Evolutionary conservation across 441 rosid species (phyloP), one percentile per base, ranked within the genome.

Genomic region (Populus hybrid): DNA sequence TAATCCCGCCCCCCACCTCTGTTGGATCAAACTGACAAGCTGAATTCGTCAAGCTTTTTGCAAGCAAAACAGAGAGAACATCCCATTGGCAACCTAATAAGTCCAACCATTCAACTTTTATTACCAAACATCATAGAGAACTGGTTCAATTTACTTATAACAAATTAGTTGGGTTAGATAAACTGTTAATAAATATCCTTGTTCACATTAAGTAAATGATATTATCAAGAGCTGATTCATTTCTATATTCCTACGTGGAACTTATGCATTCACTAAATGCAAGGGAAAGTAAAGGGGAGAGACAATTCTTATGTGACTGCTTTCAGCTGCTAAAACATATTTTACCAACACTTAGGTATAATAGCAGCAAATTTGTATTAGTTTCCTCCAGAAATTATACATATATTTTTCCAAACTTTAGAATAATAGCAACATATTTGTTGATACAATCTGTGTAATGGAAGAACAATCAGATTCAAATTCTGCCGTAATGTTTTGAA

Each of bases 21-120:
- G 28, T 3, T 21, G 9, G 72, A 70, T 38, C 8, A 21, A 70
- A 70, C 57, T 32, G 6, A 24, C 35, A 23, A 40, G 34, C 50
- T 3, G 50, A 46, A 42, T n/a, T 14, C 46, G 12, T 42, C 28
- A 36, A 7, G 4, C 30, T 70, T 21, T 9, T 19, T 16, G 50
- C 72, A 70, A 36, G 57, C 40, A 6, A 9, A 0, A 19, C 19
- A 19, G 28, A 32, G 14, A 21, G 28, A 19, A 38, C 40, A 61
- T 8, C 72, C 71, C 46, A 74, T 67, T 21, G 23, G 61, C 40
- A 59, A 61, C 36, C 57, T 67, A 67, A 75, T 10, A 42, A n/a
- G 42, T 67, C 78, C 65, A 50, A 30, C 71, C 28, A 75, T 42
- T 73, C 19, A 16, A 63, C 67, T 18, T 26, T 61, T 73, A 7